phyloP scores from a whole-genome alignment of 2,329 filamentous ascomycete species.

The Fusarium aywerte region DNA sequence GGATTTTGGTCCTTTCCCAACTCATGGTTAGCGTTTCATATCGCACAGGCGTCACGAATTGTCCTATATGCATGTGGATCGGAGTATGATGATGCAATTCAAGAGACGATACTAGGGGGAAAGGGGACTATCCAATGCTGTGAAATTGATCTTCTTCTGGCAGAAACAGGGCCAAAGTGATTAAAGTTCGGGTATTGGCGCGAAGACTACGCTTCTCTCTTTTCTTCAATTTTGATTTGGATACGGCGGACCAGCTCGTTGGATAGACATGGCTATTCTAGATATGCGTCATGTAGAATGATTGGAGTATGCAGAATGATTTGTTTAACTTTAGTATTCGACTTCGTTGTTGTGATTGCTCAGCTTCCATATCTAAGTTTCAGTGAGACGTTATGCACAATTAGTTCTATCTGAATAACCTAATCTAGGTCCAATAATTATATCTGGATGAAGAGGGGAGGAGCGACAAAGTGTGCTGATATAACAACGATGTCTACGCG shows the following conservation, averaged over 20 bases:
- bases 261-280: conserved; percentile 43
- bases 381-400: background rate
- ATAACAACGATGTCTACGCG: background rate
- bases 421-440: background rate
- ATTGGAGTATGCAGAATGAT: conserved; percentile 38
- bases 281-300: conserved; percentile 43
- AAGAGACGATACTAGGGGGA: conserved; percentile 35
- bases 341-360: background rate
- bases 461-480: background rate
- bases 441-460: background rate
- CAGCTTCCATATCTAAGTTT: background rate
- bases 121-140: conserved; percentile 43
- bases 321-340: conserved; percentile 23
- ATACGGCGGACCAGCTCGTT: conserved; percentile 41
- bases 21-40: conserved; percentile 42
- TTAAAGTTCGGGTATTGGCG: conserved; percentile 35
- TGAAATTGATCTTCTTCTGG: conserved; percentile 7
- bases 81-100: conserved; percentile 47
- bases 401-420: background rate
- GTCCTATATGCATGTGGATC: conserved; percentile 46
- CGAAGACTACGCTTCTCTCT: conserved; percentile 40
- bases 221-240: conserved; percentile 19
- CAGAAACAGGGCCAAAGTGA: conserved; percentile 11
- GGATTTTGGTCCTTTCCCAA: conserved; percentile 34
- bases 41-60: conserved; percentile 41